Evolutionary conservation across 192 early-diverging fungal genomes (phyloP), one percentile per base, ranked within the genome.

Genomic region (Linnemannia exigua): DNA sequence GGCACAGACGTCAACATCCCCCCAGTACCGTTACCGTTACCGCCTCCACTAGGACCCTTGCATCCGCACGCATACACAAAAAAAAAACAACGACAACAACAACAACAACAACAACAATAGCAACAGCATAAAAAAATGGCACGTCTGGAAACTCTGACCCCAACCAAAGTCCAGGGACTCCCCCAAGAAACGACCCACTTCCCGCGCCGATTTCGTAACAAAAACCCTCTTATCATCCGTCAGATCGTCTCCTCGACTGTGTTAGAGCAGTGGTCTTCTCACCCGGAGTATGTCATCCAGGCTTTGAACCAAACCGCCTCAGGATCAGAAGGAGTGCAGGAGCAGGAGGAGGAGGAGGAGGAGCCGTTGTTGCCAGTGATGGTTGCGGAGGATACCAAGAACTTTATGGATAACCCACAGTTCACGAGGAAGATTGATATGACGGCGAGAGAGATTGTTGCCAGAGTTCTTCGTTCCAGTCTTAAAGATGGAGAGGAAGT

Each of bases 321-420:
- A 38, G 38, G 33, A 67, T 1, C 79, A 81, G 8, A 74, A 76
- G 68, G 35, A 38, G 9, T n/a, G n/a, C 28, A 41, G 25, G 41
- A 70, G 67, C 35, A 54, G 63, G 25, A 15, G 25, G 31, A 35
- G 36, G 52, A 38, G 6, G n/a, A 68, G 1, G 58, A 61, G n/a
- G 63, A 44, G 19, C 47, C 72, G 15, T 5, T 74, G n/a, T 61
- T 81, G 14, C 51, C 80, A 1, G 82, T 85, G 2, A 89, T 89
- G 88, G 81, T 89, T 33, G 87, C 88, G 17, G 78, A 84, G 31
- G 88, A 89, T 50, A 81, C 83, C 48, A 80, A 77, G 36, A 88
- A 87, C 72, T 89, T 89, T 67, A 88, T 89, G 58, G 88, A 87
- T 61, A 88, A 88, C 38, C 84, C 84, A 0, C 79, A 80, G 67